Conservation (phyloP, 192 early-diverging fungal genomes). For the Allomyces arbusculus region DNA sequence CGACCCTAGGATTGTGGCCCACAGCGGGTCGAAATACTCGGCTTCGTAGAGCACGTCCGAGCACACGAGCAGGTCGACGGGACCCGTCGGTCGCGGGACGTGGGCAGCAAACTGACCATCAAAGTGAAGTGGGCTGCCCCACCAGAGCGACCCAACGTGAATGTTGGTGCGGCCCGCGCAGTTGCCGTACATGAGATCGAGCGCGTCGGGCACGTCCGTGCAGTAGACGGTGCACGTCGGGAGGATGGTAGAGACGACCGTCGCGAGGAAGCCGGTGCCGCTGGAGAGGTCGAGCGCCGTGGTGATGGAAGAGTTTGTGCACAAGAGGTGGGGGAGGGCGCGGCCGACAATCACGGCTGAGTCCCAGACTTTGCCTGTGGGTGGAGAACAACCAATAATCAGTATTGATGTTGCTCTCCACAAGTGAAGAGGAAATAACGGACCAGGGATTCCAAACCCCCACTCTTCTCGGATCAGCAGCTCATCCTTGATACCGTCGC, state of each 20-base stretch:
- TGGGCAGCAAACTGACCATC: too few relatives aligned
- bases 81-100: background rate
- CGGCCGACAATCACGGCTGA: background rate
- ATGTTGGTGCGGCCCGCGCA: background rate
- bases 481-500: background rate
- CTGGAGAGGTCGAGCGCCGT: background rate
- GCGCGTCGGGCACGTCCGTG: background rate
- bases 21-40: background rate
- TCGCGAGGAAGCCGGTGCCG: background rate
- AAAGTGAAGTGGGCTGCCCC: background rate
- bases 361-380: background rate
- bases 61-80: background rate
- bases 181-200: background rate
- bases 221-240: background rate
- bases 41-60: background rate
- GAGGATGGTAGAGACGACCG: background rate
- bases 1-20: background rate
- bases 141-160: background rate
- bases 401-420: too few relatives aligned
- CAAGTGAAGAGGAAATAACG: too few relatives aligned
- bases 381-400: too few relatives aligned
- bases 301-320: background rate
- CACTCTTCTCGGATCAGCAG: background rate
- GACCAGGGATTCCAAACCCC: background rate
- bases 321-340: background rate